Evolutionary conservation across 805 yeast species (phyloP).

Genomic region (Kazachstania martiniae): DNA sequence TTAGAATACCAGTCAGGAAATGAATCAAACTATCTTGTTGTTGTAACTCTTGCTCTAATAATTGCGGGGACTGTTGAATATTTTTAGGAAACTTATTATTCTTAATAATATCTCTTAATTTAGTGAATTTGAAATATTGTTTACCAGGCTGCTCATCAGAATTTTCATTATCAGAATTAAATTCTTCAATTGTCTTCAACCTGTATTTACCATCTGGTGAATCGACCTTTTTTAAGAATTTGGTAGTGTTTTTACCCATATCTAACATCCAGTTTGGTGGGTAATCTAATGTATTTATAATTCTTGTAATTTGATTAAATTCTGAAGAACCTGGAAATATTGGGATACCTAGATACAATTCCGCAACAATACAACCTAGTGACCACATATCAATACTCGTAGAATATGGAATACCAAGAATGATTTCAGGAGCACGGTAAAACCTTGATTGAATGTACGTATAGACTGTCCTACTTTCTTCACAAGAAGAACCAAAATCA

Average conservation of each 20-base stretch:
- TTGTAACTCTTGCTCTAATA: slow-evolving; percentile 57
- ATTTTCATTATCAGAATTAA: slow-evolving; percentile 24
- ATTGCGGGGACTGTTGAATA: slow-evolving; percentile 27
- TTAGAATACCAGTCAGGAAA: slow-evolving; percentile 66
- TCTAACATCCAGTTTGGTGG: slow-evolving; percentile 98
- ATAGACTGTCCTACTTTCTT: slow-evolving; percentile 78
- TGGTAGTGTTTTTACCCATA: slow-evolving; percentile 74
- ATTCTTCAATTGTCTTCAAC: slow-evolving; percentile 42
- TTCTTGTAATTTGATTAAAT: slow-evolving; percentile 77
- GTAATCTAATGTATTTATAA: slow-evolving; percentile 66
- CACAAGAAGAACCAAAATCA: slow-evolving; percentile 94
- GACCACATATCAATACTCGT: slow-evolving; percentile 98
- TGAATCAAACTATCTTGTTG: slow-evolving; percentile 66
- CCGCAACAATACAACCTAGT: slow-evolving; percentile 85
- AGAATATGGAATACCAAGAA: slow-evolving; percentile 84
- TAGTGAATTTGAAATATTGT: slow-evolving; percentile 60
- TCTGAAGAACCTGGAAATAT: slow-evolving; percentile 92
- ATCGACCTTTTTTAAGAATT: slow-evolving; percentile 33
- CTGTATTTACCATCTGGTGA: slow-evolving; percentile 14
- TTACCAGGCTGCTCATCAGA: slow-evolving; percentile 66
- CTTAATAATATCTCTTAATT: slow-evolving; percentile 61
- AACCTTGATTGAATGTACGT: slow-evolving; percentile 89
- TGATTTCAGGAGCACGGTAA: slow-evolving; percentile 90
- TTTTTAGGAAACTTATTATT: slow-evolving; percentile 63
- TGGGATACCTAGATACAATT: slow-evolving; percentile 82